These are phyloP conservation scores for Neofusicoccum kwambonambiense DNA, from an alignment of 2,329 filamentous ascomycete genomes.

Conservation along the genomic window DNA sequence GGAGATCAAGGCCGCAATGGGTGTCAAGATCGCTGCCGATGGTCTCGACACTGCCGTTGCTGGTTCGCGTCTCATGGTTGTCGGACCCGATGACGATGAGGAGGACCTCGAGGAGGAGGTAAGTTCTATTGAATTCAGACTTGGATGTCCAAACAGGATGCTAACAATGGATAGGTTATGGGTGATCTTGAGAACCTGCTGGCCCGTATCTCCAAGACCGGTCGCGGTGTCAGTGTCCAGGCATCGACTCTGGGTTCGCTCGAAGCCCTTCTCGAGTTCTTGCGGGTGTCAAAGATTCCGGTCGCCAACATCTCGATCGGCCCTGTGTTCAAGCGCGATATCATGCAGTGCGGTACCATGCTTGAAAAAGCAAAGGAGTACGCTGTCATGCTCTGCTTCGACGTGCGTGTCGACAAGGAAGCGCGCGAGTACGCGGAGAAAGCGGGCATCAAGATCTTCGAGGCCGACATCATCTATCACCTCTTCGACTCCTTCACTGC, in stretches of 20 bases:
- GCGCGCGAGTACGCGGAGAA: slow-evolving; percentile 88
- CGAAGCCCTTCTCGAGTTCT: slow-evolving; percentile 93
- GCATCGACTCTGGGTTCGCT: slow-evolving; percentile 96
- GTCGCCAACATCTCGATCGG: slow-evolving; percentile 97
- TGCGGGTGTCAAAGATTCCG: slow-evolving; percentile 93
- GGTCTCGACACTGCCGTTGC: slow-evolving; percentile 95
- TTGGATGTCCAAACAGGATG: neutral
- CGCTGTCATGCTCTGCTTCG: slow-evolving; percentile 99
- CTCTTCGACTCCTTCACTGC: slow-evolving; percentile 95
- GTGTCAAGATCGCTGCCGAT: slow-evolving; percentile 98
- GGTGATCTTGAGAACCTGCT: slow-evolving; percentile 88
- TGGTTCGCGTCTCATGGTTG: slow-evolving; percentile 89
- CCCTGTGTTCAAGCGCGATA: slow-evolving; percentile 95
- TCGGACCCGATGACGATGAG: slow-evolving; percentile 93
- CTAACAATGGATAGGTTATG: slow-evolving; percentile 59
- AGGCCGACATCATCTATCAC: slow-evolving; percentile 98
- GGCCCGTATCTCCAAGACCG: slow-evolving; percentile 85
- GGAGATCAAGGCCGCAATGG: slow-evolving; percentile 95
- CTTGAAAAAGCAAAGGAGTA: slow-evolving; percentile 91
- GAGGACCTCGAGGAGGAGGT: slow-evolving; percentile 89
- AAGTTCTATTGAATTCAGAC: neutral
- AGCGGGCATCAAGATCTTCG: slow-evolving; percentile 95
- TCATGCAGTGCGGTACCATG: slow-evolving; percentile 93
- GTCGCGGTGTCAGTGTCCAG: slow-evolving; percentile 93
- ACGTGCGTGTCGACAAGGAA: slow-evolving; percentile 98